These are phyloP conservation scores for Globisporangium uncinulatum DNA, from an alignment of 352 stramenopile species.

Conservation along the genomic window DNA sequence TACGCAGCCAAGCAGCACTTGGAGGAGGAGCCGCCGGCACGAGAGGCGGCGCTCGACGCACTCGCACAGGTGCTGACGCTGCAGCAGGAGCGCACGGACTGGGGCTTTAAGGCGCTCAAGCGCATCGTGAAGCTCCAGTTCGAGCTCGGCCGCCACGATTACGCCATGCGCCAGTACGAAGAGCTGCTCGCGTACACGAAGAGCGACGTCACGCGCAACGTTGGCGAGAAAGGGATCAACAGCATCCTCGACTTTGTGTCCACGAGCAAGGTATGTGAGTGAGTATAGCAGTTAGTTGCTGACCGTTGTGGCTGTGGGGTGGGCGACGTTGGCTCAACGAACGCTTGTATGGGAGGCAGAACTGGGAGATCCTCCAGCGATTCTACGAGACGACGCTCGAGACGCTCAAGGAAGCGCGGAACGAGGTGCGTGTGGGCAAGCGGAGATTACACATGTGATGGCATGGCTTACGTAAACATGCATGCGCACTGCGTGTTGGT, in stretches of 20 bases:
- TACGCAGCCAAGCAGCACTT: conserved; percentile 88
- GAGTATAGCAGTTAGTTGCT: too few species aligned
- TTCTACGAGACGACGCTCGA: conserved; percentile 86
- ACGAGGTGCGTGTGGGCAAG: conserved; percentile 32
- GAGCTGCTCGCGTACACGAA: conserved; percentile 87
- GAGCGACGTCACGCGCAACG: conserved; percentile 88
- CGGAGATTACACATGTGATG: background rate
- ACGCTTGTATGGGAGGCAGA: conserved; percentile 22
- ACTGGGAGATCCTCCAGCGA: conserved; percentile 76
- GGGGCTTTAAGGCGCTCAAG: conserved; percentile 94
- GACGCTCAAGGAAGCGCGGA: conserved; percentile 78
- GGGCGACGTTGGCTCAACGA: background rate
- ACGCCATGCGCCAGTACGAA: conserved; percentile 83
- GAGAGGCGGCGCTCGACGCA: conserved; percentile 31
- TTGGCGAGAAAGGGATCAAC: conserved; percentile 95
- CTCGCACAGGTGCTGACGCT: conserved; percentile 52
- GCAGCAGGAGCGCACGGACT: conserved; percentile 63
- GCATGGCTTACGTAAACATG: too few species aligned
- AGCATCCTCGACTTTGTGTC: conserved; percentile 93
- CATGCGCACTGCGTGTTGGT: too few species aligned
- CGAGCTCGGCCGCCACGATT: conserved; percentile 57
- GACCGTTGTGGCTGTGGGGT: background rate
- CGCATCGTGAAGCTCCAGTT: conserved; percentile 92
- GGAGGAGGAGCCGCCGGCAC: conserved; percentile 43
- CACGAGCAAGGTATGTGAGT: conserved; percentile 54